A percentile compares a stretch with the other conserved stretches of the same genome.
phyloP scores from a whole-genome alignment of 108 stramenopile genomes.

The Skeletonema potamos region DNA sequence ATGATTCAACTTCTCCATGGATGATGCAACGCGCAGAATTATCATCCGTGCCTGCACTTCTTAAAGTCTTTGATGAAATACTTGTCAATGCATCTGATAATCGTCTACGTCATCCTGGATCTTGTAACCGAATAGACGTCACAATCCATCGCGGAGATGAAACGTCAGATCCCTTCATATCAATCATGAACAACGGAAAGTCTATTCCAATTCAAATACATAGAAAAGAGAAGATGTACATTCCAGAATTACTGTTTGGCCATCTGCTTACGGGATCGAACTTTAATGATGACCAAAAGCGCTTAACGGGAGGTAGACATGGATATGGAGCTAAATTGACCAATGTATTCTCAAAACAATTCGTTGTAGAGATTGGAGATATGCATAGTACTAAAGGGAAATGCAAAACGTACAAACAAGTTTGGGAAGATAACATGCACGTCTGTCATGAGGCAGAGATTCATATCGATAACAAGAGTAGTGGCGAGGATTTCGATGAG shows the following conservation, averaged over 20 bases:
- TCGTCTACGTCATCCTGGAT: constrained; percentile 68
- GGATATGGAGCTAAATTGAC: constrained; percentile 91
- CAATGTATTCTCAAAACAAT: constrained; percentile 84
- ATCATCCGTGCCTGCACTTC: constrained; percentile 52
- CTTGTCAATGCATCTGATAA: constrained; percentile 95
- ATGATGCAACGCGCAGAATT: constrained; percentile 34
- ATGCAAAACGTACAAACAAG: constrained; percentile 55
- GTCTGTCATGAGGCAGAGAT: constrained; percentile 48
- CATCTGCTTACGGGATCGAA: constrained; percentile 97
- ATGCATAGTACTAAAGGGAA: constrained; percentile 21
- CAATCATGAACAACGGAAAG: constrained; percentile 83
- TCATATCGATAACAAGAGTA: constrained; percentile 2
- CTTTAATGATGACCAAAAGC: constrained; percentile 96
- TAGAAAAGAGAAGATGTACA: constrained; percentile 71
- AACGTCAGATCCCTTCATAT: constrained; percentile 53
- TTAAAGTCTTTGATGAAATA: constrained; percentile 94
- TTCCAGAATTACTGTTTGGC: constrained; percentile 98
- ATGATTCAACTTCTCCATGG: constrained; percentile 1
- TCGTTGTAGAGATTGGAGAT: constrained; percentile 77
- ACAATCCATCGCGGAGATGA: constrained; percentile 58
- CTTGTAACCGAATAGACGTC: constrained; percentile 73
- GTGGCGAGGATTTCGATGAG: constrained; percentile 25
- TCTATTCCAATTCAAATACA: constrained; percentile 63
- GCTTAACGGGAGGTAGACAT: constrained; percentile 89
- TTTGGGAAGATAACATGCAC: constrained; percentile 83